Base-by-base conservation (phyloP, 805 yeast species). In the Saturnispora mendoncae region DNA sequence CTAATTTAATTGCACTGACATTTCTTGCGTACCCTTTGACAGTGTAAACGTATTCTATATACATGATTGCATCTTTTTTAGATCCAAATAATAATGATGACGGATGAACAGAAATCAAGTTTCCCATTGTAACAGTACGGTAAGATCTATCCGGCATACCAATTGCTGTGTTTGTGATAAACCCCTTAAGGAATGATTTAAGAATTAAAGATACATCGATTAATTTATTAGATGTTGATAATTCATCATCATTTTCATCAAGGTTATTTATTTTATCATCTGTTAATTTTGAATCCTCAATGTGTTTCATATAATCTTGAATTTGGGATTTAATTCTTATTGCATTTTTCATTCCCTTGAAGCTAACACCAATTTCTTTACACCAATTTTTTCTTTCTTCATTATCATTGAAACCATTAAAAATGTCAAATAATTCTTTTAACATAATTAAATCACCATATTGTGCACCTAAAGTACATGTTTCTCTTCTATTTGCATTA, bases 71-170 rank as follows among this genome's bases (percentile, higher is more conserved):
- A 50, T 90, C 95, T 34, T 78, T 69, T 50, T 75, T 73, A 49
- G 74, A 73, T 6, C 96, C 95, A 61, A 90, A 92, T 31, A 92
- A 64, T 59, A 84, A 64, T 0, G 95, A 85, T 0, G 95, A 83
- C 0, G 97, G 97, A 56, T 90, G 97, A 9, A 90, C 77, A 38
- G 92, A 78, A 36, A 90, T 76, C 25, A 84, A 67, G 58, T 86
- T 96, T 20, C 95, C 95, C 1, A 83, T 76, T 23, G 80, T 66
- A 6, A 87, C 80, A 0, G 97, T 87, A 55, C 94, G 70, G 64
- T 80, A 92, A 3, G 95, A 82, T 54, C 97, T 71, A 59, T 92
- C 97, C 0, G 97, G 95, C 77, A 84, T 76, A 9, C 96, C 95
- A 15, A 92, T 75, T 0, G 98, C 98, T 0, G 95, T 80, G 58